These are phyloP conservation scores for Haplosporangium gracile DNA, from an alignment of 192 early-diverging fungal genomes.

Conservation along the genomic window DNA sequence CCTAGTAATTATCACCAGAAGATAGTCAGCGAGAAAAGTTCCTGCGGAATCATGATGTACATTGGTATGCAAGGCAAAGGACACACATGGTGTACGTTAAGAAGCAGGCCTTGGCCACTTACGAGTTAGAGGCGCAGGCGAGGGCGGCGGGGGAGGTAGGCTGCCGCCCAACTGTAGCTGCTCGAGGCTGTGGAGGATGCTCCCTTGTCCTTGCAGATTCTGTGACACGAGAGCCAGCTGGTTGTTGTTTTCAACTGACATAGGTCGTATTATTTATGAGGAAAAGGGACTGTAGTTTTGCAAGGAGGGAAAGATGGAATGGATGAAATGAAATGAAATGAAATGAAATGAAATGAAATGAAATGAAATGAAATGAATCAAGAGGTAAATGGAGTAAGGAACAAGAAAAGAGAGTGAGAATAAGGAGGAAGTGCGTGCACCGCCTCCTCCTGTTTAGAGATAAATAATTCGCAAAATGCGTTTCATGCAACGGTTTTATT, in stretches of 20 bases:
- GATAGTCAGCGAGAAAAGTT: neutral
- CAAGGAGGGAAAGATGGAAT: too few species aligned
- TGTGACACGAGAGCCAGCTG: neutral
- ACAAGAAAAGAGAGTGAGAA: too few species aligned
- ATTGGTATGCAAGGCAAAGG: neutral
- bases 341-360: too few species aligned
- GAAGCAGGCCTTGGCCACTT: neutral
- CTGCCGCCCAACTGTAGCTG: neutral
- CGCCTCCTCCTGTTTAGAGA: too few species aligned
- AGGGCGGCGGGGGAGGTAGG: neutral
- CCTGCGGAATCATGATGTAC: too few species aligned
- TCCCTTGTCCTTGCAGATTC: neutral
- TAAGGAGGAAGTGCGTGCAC: too few species aligned
- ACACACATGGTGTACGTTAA: neutral
- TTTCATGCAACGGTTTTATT: too few species aligned
- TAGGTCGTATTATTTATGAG: neutral
- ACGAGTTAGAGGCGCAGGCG: neutral
- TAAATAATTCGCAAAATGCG: too few species aligned
- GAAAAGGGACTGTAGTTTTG: too few species aligned
- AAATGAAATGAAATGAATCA: too few species aligned
- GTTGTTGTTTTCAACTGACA: neutral
- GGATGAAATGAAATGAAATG: too few species aligned
- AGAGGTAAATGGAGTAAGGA: too few species aligned
- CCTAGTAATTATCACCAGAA: neutral
- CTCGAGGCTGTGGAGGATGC: neutral